These are phyloP conservation scores for Coemansia sp. DNA, from an alignment of 192 early-diverging fungal species.

Conservation along the genomic window DNA sequence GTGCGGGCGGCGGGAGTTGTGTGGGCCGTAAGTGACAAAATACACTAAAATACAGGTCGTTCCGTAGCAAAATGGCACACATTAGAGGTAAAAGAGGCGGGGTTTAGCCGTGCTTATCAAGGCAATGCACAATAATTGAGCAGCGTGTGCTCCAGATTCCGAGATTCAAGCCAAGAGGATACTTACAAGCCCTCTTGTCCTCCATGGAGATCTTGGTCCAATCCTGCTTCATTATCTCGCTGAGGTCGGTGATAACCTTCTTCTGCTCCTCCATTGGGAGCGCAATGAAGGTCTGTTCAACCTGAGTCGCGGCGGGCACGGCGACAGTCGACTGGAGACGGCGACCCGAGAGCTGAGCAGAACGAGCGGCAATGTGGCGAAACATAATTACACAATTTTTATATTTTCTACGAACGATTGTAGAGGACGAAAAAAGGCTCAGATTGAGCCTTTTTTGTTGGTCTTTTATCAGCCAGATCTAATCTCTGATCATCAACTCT, in stretches of 20 bases:
- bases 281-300: constrained; percentile 59
- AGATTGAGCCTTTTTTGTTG: neutral
- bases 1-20: constrained; percentile 80
- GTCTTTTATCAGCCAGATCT: neutral
- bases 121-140: neutral
- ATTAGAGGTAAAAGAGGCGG: neutral
- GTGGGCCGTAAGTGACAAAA: constrained; percentile 92
- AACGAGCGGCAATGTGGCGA: constrained; percentile 58
- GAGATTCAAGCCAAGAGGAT: constrained; percentile 15
- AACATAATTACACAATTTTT: constrained; percentile 54
- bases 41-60: constrained; percentile 58
- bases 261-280: constrained; percentile 78
- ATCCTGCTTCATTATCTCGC: constrained; percentile 88
- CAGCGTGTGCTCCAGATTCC: neutral
- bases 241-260: constrained; percentile 73
- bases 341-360: constrained; percentile 58
- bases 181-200: constrained; percentile 84
- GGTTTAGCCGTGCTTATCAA: neutral
- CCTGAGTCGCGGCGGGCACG: constrained; percentile 38
- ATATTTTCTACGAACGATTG: neutral
- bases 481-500: neutral
- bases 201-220: constrained; percentile 91
- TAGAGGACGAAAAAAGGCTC: constrained; percentile 9
- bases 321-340: constrained; percentile 55
- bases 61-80: no score